Conservation (phyloP, 768 basidiomycete species). For the Boletus reticuloceps region DNA sequence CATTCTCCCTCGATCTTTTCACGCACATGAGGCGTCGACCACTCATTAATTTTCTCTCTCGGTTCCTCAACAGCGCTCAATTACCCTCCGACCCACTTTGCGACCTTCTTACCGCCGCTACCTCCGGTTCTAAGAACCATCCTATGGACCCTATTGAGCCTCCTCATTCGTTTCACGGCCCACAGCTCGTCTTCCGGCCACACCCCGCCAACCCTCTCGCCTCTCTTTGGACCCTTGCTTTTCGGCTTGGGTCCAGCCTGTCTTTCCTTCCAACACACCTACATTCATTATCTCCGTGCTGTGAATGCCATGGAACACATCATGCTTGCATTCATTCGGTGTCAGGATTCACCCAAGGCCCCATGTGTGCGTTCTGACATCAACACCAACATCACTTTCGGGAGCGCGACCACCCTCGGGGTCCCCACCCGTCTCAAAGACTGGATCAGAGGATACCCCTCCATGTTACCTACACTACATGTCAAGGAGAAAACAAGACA, state of each 20-base stretch:
- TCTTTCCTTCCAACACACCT: conserved; percentile 54
- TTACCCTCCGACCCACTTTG: conserved; percentile 74
- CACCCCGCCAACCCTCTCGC: conserved; percentile 85
- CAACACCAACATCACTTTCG: conserved; percentile 36
- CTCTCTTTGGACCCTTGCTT: conserved; percentile 84
- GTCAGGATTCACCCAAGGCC: conserved; percentile 59
- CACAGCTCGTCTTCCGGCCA: conserved; percentile 85
- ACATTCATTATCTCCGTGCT: conserved; percentile 72
- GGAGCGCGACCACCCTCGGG: conserved; percentile 57
- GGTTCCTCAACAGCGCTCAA: conserved; percentile 40
- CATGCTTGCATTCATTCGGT: conserved; percentile 85
- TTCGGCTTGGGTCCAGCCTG: conserved; percentile 71
- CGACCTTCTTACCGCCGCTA: conserved; percentile 58
- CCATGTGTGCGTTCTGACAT: conserved; percentile 27
- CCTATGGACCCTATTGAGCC: conserved; percentile 69
- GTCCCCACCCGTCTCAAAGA: conserved; percentile 86
- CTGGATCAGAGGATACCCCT: conserved; percentile 89
- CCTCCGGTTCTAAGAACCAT: conserved; percentile 55
- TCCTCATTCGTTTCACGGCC: conserved; percentile 79
- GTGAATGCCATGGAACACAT: conserved; percentile 91
- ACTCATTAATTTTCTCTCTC: conserved; percentile 21
- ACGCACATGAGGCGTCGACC: conserved; percentile 20
- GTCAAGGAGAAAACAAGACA: conserved; percentile 45
- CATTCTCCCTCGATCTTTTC: conserved; percentile 19
- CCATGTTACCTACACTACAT: conserved; percentile 66